Base-by-base conservation (phyloP, 306 rosid species). In the Quercus parvula region DNA sequence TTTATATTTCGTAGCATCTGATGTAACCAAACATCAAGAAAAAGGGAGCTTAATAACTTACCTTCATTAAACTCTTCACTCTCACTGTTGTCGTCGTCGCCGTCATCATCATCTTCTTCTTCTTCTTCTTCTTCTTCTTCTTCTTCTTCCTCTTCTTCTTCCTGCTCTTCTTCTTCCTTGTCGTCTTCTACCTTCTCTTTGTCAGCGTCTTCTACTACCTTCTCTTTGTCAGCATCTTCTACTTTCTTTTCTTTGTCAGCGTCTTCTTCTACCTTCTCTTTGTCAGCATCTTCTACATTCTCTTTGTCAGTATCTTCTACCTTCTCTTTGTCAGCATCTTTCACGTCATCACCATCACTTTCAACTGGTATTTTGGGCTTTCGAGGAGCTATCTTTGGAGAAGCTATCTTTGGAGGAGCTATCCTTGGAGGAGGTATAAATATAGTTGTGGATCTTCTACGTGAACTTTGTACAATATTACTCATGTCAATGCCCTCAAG, bases 401-500 rank as follows among this genome's bases (percentile, higher is more conserved):
- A 41, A 41, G 46, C 46, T 41, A 41, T 41, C 46, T 41, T 41
- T 41, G 46, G 46, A 41, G 46, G 46, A 41, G 46, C 46, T 41
- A 41, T 41, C 91, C 86, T 90, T 22, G 92, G 92, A 84, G 95
- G 97, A 78, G 91, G 51, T 18, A 71, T 79, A 86, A 86, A 94
- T 79, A 94, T 87, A 57, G 79, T 44, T 22, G 92, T 81, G 73
- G 97, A 90, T 79, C 99, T 88, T 77, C 99, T 86, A 44, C 99
- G 97, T 55, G 99, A 84, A 82, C 94, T 95, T 52, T 86, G 85
- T 27, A 95, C 97, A 54, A 95, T 92, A 86, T 95, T 95, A 81
- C 99, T 91, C 78, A 75, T 25, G 84, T 95, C 99, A 83, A 95
- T 95, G 80, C 99, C 99, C 87, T 95, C 98, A 52, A 95, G 98